phyloP scores from a whole-genome alignment of 805 yeast genomes.

The Candida succiphila region DNA sequence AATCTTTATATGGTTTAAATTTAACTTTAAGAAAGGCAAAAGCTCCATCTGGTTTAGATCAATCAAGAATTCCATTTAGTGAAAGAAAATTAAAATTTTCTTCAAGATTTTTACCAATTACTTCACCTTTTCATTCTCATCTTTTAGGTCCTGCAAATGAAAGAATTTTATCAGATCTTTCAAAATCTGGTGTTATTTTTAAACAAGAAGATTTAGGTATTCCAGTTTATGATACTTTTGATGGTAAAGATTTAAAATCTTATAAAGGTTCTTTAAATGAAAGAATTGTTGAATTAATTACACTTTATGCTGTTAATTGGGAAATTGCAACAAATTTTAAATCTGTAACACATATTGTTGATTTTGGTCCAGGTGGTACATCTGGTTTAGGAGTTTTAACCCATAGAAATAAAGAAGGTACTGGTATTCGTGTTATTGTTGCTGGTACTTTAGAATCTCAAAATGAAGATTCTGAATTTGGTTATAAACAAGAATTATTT shows the following conservation, averaged over 20 bases:
- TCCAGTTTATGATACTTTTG: constrained; percentile 87
- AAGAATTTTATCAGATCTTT: constrained; percentile 56
- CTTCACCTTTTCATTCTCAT: constrained; percentile 95
- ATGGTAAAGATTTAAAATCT: constrained; percentile 69
- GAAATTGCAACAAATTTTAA: constrained; percentile 75
- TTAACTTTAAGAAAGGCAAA: constrained; percentile 86
- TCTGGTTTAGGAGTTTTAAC: constrained; percentile 95
- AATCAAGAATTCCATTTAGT: constrained; percentile 86
- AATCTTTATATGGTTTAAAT: constrained; percentile 92
- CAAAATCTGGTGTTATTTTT: constrained; percentile 48
- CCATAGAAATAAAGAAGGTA: constrained; percentile 96
- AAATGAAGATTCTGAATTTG: constrained; percentile 72
- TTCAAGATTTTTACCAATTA: constrained; percentile 88
- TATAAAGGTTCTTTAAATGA: constrained; percentile 43
- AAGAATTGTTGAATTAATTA: constrained; percentile 75
- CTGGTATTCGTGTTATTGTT: constrained; percentile 89
- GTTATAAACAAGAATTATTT: constrained; percentile 92
- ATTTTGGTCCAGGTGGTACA: constrained; percentile 98
- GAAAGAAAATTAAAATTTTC: constrained; percentile 92
- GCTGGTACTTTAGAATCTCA: constrained; percentile 81
- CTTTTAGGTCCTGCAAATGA: constrained; percentile 66
- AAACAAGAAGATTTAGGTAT: constrained; percentile 46
- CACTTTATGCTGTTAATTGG: constrained; percentile 90
- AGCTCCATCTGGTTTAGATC: constrained; percentile 91
- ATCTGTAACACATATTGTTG: constrained; percentile 84